Evolutionary conservation across 2,329 filamentous ascomycete species (phyloP).

Genomic region (Neurospora sp.): DNA sequence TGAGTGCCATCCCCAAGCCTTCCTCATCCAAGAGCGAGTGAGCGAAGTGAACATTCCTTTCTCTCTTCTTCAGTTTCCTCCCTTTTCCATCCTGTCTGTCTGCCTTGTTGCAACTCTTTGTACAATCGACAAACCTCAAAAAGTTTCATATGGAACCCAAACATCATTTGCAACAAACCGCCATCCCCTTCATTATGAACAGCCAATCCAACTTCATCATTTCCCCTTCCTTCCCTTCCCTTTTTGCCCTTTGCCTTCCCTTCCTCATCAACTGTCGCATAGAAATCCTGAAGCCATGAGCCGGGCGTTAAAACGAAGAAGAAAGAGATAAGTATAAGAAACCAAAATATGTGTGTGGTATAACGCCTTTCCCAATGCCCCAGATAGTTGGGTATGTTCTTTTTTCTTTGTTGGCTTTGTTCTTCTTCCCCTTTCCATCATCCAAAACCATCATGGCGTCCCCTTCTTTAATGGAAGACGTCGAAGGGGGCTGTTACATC

Average conservation of each 20-base stretch:
- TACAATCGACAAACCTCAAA: neutral
- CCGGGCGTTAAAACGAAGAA: neutral
- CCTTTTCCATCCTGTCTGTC: neutral
- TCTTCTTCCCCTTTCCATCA: neutral
- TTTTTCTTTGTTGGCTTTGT: neutral
- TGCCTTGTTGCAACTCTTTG: neutral
- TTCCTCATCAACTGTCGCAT: neutral
- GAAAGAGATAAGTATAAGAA: neutral
- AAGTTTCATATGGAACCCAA: neutral
- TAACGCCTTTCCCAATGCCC: neutral
- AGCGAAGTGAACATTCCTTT: neutral
- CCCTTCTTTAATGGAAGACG: neutral
- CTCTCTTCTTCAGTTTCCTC: neutral
- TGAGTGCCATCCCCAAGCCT: neutral
- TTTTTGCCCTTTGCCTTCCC: neutral
- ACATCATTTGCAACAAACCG: neutral
- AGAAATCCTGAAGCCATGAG: neutral
- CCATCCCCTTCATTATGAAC: neutral
- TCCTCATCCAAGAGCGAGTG: neutral
- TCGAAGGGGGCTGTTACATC: neutral
- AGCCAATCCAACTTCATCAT: neutral
- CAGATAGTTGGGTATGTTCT: neutral
- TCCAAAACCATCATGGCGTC: neutral
- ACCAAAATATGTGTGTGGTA: neutral
- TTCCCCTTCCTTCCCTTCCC: neutral